phyloP scores from a whole-genome alignment of 2,329 filamentous ascomycete genomes.

The Calonectria naviculata region DNA sequence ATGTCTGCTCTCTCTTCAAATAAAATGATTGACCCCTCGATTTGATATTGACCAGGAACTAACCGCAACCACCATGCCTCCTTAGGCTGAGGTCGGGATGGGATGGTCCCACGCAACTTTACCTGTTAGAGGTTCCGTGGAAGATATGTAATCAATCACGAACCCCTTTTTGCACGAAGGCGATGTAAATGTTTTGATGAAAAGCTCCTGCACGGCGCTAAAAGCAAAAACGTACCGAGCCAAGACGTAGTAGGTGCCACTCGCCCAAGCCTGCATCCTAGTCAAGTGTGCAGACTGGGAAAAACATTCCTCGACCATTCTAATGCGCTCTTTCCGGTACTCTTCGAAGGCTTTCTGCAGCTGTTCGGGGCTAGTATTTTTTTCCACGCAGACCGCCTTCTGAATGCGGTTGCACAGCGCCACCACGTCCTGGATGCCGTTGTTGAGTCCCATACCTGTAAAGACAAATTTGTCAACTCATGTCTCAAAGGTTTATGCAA shows the following conservation, averaged over 20 bases:
- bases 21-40: too few relatives aligned
- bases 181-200: not conserved
- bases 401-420: constrained; percentile 3
- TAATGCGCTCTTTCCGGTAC: not conserved
- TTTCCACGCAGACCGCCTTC: not conserved
- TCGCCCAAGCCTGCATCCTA: not conserved
- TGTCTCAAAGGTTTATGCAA: not conserved
- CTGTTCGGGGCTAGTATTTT: not conserved
- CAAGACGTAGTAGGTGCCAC: not conserved
- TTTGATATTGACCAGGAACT: not conserved
- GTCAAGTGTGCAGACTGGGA: not conserved
- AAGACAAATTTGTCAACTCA: not conserved
- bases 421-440: constrained; percentile 16
- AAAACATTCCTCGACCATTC: not conserved
- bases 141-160: not conserved
- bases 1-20: not conserved
- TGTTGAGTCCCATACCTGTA: constrained; percentile 44
- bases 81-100: not conserved
- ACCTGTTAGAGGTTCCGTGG: not conserved
- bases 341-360: not conserved
- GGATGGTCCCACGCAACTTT: not conserved
- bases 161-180: not conserved
- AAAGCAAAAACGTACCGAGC: not conserved
- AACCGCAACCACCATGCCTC: not conserved
- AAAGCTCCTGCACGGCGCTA: not conserved